These are phyloP conservation scores for Xerocomus alliaceus DNA, from an alignment of 1,284 basidiomycete species.

Conservation along the genomic window DNA sequence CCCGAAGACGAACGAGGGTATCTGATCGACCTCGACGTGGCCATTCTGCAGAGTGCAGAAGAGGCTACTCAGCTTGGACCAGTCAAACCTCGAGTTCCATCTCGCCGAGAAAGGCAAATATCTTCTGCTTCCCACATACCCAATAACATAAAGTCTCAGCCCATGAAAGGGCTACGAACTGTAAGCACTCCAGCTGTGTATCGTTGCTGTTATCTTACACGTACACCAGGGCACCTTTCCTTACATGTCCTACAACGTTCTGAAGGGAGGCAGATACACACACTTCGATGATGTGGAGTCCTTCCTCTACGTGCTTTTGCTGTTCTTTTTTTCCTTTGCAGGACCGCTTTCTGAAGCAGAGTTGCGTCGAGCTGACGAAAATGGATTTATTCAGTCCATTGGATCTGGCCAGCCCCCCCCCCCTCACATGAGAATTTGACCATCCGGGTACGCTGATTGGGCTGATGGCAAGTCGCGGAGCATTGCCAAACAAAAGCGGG, in stretches of 20 bases:
- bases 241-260: background rate
- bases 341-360: background rate
- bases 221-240: background rate
- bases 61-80: background rate
- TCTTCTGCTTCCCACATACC: background rate
- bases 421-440: background rate
- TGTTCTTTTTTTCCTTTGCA: constrained; percentile 8
- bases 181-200: background rate
- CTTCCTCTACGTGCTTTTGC: constrained; percentile 3
- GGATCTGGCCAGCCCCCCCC: background rate
- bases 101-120: background rate
- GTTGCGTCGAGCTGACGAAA: background rate
- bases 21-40: constrained; percentile 26
- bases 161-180: background rate
- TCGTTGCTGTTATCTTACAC: background rate
- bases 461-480: background rate
- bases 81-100: background rate
- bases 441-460: background rate
- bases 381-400: background rate
- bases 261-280: background rate
- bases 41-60: constrained; percentile 1
- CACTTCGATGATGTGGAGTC: constrained; percentile 6
- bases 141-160: background rate
- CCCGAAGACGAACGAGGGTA: constrained; percentile 23
- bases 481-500: background rate